phyloP scores from a whole-genome alignment of 2,329 filamentous ascomycete genomes.

The Claviceps humidiphila region DNA sequence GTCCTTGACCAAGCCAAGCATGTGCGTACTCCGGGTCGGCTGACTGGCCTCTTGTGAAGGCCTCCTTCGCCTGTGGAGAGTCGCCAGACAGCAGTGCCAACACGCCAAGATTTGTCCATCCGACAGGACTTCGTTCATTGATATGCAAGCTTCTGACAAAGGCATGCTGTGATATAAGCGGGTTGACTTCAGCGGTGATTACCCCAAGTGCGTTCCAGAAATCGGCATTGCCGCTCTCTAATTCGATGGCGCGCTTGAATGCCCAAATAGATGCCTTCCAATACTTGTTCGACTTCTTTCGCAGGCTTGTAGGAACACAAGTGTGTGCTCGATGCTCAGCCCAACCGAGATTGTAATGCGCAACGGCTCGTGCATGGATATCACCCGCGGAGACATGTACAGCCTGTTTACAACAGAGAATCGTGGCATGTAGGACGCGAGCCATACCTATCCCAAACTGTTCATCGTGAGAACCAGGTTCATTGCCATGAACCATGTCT shows the following conservation, averaged over 20 bases:
- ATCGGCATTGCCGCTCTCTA: constrained; percentile 85
- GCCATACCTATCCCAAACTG: constrained; percentile 37
- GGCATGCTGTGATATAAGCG: constrained; percentile 80
- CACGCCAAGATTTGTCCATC: constrained; percentile 84
- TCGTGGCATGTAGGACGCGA: constrained; percentile 53
- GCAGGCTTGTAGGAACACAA: constrained; percentile 40
- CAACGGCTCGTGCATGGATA: constrained; percentile 79
- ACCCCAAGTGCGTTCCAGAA: constrained; percentile 97
- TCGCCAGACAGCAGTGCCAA: constrained; percentile 80
- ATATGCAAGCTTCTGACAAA: constrained; percentile 87
- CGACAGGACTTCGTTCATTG: constrained; percentile 71
- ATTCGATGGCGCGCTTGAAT: constrained; percentile 91
- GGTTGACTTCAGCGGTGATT: constrained; percentile 73
- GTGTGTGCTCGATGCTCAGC: constrained; percentile 72
- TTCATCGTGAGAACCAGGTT: constrained; percentile 33
- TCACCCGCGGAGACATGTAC: constrained; percentile 62
- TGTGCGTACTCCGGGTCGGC: constrained; percentile 87
- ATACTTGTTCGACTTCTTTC: constrained; percentile 51
- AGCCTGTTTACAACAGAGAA: constrained; percentile 79
- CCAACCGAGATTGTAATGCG: constrained; percentile 95
- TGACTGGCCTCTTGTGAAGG: constrained; percentile 83
- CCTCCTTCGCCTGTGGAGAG: constrained; percentile 70
- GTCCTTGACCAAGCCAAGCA: constrained; percentile 87
- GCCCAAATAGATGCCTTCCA: constrained; percentile 72
- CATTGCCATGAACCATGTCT: constrained; percentile 30